These are phyloP conservation scores for Salix koriyanagi DNA, from an alignment of 345 rosid genomes.

Conservation along the genomic window DNA sequence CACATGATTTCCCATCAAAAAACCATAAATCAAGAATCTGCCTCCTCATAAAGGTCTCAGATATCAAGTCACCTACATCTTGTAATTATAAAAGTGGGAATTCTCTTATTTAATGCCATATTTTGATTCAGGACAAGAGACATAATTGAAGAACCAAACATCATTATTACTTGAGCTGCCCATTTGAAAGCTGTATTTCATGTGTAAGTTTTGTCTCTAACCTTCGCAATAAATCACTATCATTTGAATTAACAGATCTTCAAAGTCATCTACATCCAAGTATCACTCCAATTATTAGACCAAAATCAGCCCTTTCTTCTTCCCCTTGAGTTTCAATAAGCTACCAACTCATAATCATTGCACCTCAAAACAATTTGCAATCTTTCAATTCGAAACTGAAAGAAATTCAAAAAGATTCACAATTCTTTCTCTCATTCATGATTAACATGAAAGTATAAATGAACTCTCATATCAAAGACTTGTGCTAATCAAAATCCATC, in stretches of 20 bases:
- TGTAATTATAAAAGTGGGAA: neutral
- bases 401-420: neutral
- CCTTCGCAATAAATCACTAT: neutral
- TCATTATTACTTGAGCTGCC: neutral
- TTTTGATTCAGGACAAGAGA: neutral
- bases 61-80: neutral
- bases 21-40: neutral
- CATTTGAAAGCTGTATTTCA: neutral
- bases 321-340: neutral
- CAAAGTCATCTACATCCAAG: neutral
- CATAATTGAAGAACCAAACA: neutral
- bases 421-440: neutral
- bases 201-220: neutral
- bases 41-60: neutral
- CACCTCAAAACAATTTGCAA: neutral
- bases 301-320: neutral
- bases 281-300: neutral
- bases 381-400: neutral
- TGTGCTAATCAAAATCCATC: neutral
- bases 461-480: neutral
- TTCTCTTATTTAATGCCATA: neutral
- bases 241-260: neutral
- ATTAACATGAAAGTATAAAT: neutral
- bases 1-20: neutral
- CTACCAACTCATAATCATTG: neutral